Percentiles rank a stretch among this genome's conserved stretches.
Evolutionary conservation across 345 rosid species (phyloP).

Genomic region (Pugionium dolabratum): DNA sequence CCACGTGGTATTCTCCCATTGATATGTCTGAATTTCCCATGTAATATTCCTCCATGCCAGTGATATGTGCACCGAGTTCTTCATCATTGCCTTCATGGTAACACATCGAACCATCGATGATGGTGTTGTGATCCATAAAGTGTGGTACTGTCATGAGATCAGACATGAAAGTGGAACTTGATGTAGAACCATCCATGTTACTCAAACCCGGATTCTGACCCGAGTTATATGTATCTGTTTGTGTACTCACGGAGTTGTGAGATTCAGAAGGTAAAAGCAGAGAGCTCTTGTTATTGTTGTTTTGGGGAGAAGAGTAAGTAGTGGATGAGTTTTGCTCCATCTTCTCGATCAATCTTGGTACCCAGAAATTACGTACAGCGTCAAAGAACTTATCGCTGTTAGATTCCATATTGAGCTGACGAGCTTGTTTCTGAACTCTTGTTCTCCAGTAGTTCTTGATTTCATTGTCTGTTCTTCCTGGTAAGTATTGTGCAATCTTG

Average conservation of each 20-base stretch:
- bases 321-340: slow-evolving; percentile 50
- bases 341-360: slow-evolving; percentile 75
- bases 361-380: slow-evolving; percentile 66
- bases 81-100: slow-evolving; percentile 30
- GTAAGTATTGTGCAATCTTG: slow-evolving; percentile 82
- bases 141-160: slow-evolving; percentile 41
- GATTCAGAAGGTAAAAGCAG: slow-evolving; percentile 29
- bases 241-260: slow-evolving; percentile 17
- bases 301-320: slow-evolving; percentile 26
- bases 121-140: slow-evolving; percentile 41
- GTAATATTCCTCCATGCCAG: slow-evolving; percentile 40
- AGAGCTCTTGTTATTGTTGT: slow-evolving; percentile 24
- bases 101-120: slow-evolving; percentile 26
- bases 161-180: slow-evolving; percentile 32
- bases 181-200: slow-evolving; percentile 35
- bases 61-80: slow-evolving; percentile 41
- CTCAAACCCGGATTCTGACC: slow-evolving; percentile 7
- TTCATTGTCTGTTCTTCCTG: slow-evolving; percentile 93
- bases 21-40: slow-evolving; percentile 38
- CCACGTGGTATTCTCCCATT: slow-evolving; percentile 52
- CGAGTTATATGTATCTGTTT: slow-evolving; percentile 12
- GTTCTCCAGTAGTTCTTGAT: slow-evolving; percentile 98
- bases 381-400: slow-evolving; percentile 71
- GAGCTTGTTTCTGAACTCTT: slow-evolving; percentile 86
- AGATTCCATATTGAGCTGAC: slow-evolving; percentile 75